Evolutionary conservation across 768 basidiomycete species (phyloP), one percentile per base, ranked within the genome.

Genomic region (Suillus occidentalis): DNA sequence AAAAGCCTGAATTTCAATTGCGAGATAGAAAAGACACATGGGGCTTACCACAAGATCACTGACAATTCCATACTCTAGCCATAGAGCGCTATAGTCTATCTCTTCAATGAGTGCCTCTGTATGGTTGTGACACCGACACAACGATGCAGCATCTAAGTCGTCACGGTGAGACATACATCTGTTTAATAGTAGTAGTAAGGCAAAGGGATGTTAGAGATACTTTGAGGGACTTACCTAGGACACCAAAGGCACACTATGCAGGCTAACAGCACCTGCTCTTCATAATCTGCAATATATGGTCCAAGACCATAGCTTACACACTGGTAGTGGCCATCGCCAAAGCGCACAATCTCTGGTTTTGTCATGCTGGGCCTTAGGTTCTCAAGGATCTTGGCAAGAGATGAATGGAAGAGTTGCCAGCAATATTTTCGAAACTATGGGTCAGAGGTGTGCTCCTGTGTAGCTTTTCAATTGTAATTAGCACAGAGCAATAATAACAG

Each of bases 281-380:
- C 77, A 61, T 82, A 81, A 62, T 82, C 78, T 0, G 77, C 78
- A 63, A 82, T 80, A 43, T 79, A 78, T 0, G 78, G 74, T 0
- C 77, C 78, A 7, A 82, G 63, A 1, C 73, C 72, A 68, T 74
- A 80, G 8, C 80, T 71, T 1, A 65, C 73, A 10, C 68, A 62
- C 0, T 70, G 68, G 55, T 64, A 78, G 60, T 77, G 71, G 1
- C 76, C 75, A 69, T 81, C 79, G 0, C 63, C 66, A 49, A 72
- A 80, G 0, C 61, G 63, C 0, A 63, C 60, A 6, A 79, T 65
- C 22, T 67, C 60, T 0, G 76, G 72, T 25, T 52, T 70, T 1
- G 66, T 68, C 78, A 80, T 80, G 1, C 53, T 63, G 1, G 70
- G 67, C 31, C 62, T 65, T 1, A 80, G 64, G 0, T 69, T 58